Evolutionary conservation across 2,329 filamentous ascomycete genomes (phyloP), one percentile per base, ranked within the genome.

Genomic region (Aquanectria penicillioides): DNA sequence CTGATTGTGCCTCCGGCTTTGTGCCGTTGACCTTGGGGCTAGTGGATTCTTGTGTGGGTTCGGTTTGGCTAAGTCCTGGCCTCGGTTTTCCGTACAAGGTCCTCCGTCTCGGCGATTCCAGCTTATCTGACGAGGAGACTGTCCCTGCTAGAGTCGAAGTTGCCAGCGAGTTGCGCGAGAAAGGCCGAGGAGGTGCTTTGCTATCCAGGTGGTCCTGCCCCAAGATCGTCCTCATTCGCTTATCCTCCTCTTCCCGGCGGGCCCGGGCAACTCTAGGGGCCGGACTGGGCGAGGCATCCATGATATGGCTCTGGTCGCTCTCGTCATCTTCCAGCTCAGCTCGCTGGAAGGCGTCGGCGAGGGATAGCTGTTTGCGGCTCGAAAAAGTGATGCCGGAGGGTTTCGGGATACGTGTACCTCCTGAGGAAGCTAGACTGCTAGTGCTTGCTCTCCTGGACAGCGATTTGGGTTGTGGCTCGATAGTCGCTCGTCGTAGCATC

Each of bases 281-380:
- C 1, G 82, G 82, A 52, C 82, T 85, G 1, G 82, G 82, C 2
- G 81, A 84, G 15, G 77, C 81, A 58, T 80, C 78, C n/a, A 69
- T 63, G n/a, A 59, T 53, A 13, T 68, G 62, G 23, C 64, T 70
- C n/a, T 68, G 61, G 33, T 70, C 69, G 31, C 64, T 64, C 10
- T 65, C 62, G 43, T 60, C 66, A 6, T 69, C 69, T 48, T 75
- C 75, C 28, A 66, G 65, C 29, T 67, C 71, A 5, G 74, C 77
- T 34, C 72, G 56, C 38, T 52, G 67, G 64, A 77, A 81, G 6
- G 81, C 80, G 37, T 83, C 80, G 13, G 72, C 63, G 15, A 83
- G 65, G 3, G 76, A 77, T 4, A 83, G 72, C 5, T 73, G 73
- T 23, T 72, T 71, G 2, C 75, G 66, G 44, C 70, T 64, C 28